phyloP scores from a whole-genome alignment of 805 yeast genomes.

The Schwanniomyces occidentalis region DNA sequence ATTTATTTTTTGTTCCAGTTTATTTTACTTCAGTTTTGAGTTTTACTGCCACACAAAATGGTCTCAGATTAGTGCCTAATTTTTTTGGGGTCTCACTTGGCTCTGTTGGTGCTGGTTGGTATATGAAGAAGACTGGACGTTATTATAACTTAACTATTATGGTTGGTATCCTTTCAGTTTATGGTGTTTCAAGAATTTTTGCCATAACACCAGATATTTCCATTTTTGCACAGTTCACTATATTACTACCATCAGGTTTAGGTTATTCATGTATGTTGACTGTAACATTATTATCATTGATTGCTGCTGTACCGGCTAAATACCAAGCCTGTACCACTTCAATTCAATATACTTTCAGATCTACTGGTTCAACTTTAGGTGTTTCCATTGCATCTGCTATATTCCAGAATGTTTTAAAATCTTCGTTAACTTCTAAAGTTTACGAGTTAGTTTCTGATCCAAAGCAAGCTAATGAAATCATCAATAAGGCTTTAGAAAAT shows the following conservation, averaged over 20 bases:
- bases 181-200: constrained; percentile 46
- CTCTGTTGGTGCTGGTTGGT: constrained; percentile 63
- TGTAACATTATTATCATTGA: constrained; percentile 69
- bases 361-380: constrained; percentile 85
- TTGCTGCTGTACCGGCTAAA: constrained; percentile 67
- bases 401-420: constrained; percentile 51
- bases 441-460: constrained; percentile 27
- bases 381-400: constrained; percentile 69
- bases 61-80: constrained; percentile 61
- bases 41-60: constrained; percentile 55
- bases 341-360: constrained; percentile 83
- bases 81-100: constrained; percentile 69
- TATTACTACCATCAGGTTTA: constrained; percentile 56
- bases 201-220: constrained; percentile 20
- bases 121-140: constrained; percentile 67
- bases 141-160: constrained; percentile 51
- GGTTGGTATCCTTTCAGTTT: constrained; percentile 42
- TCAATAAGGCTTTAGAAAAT: constrained; percentile 54
- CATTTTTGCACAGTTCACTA: constrained; percentile 17
- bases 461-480: constrained; percentile 41
- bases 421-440: constrained; percentile 17
- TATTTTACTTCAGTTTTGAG: constrained; percentile 57
- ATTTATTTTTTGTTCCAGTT: constrained; percentile 70
- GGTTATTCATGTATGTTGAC: constrained; percentile 71
- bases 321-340: constrained; percentile 87